These are phyloP conservation scores for Xylariaceae sp. DNA, from an alignment of 2,329 filamentous ascomycete species.

Conservation along the genomic window DNA sequence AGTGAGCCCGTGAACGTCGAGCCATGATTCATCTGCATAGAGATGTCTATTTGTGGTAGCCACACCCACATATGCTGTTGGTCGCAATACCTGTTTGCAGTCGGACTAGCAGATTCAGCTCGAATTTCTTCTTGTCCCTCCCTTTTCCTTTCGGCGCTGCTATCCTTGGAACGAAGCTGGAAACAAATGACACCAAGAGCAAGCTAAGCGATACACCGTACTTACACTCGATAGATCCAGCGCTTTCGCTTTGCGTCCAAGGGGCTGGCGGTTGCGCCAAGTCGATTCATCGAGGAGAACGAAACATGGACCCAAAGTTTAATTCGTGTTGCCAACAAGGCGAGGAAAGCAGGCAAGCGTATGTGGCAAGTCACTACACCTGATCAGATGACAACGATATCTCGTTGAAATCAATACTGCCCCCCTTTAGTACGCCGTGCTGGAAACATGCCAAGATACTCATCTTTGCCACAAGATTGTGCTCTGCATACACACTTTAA, in stretches of 20 bases:
- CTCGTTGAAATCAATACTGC: neutral
- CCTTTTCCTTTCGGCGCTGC: too few species aligned
- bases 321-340: conserved; percentile 49
- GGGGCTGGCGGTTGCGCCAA: conserved; percentile 58
- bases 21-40: too few species aligned
- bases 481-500: conserved; percentile 67
- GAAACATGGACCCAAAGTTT: conserved; percentile 55
- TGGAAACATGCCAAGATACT: neutral
- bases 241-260: conserved; percentile 62
- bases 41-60: too few species aligned
- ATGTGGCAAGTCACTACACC: conserved; percentile 30
- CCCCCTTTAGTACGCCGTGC: neutral
- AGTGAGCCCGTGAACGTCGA: too few species aligned
- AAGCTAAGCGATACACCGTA: too few species aligned
- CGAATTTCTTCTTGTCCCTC: too few species aligned
- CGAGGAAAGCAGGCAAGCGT: conserved; percentile 53
- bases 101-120: too few species aligned
- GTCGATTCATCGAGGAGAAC: conserved; percentile 48
- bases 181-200: too few species aligned
- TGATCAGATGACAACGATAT: neutral
- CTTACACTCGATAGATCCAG: conserved; percentile 35
- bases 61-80: too few species aligned
- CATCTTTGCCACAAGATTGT: conserved; percentile 2
- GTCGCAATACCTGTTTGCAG: too few species aligned
- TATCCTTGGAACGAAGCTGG: too few species aligned